Evolutionary conservation across 2,329 filamentous ascomycete genomes (phyloP), one percentile per base, ranked within the genome.

Genomic region (Nemania bipapillata): DNA sequence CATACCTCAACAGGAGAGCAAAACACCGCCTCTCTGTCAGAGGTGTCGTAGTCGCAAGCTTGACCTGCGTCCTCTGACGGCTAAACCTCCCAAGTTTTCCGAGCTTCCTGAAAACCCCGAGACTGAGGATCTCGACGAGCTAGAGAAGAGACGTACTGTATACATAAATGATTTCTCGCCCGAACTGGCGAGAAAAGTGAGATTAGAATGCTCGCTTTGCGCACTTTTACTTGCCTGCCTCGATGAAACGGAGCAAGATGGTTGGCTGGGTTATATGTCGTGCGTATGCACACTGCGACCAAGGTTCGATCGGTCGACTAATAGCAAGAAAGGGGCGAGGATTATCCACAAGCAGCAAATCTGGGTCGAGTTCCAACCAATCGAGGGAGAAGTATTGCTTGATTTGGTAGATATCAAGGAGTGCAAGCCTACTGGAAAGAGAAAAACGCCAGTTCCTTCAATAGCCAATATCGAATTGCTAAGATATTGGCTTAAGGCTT

Each of bases 331-430:
- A 17, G 9, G 57, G 24, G 6, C 26, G 5, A 42, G 26, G 2
- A 53, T 68, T 20, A 40, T 68, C 8, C 66, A 68, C 40, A 20
- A 3, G 4, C 45, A 65, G 3, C 62, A 68, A 49, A 24, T 68
- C 40, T 57, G 53, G 47, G 52, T 68, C 11, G n/a, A 58, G 26
- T 61, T 68, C 22, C 52, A 65, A 12, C 62, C 62, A 8, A 54
- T 68, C 8, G 62, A 68, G 5, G 17, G 22, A n/a, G 66, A 65
- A 28, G 5, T 61, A 11, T 3, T 68, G 15, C 1, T 65, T 20
- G 35, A 53, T 7, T 8, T 68, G 28, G 35, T 45, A 2, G 15
- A 56, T 49, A 2, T 17, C n/a, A 24, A 32, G 0, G 8, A 22
- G 42, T 35, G 26, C 8, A 24, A n/a, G 30, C n/a, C 22, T 40